phyloP scores from a whole-genome alignment of 2,329 filamentous ascomycete genomes.

The Plenodomus tracheiphilus region DNA sequence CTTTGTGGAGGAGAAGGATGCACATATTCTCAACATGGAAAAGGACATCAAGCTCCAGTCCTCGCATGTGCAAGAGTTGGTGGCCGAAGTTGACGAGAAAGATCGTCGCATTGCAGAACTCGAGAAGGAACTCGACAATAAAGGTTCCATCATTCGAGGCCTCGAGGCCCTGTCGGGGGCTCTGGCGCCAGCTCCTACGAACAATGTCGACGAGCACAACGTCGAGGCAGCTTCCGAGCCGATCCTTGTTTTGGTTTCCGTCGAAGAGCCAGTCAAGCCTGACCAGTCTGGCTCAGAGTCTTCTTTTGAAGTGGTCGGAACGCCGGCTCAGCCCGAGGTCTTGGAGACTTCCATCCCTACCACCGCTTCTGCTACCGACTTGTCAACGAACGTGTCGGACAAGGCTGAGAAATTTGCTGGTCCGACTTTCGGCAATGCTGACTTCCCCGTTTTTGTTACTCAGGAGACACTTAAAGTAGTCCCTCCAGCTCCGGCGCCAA shows the following conservation, averaged over 20 bases:
- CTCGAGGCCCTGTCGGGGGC: constrained; percentile 7
- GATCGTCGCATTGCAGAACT: constrained; percentile 15
- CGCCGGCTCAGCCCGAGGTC: neutral
- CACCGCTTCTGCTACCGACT: neutral
- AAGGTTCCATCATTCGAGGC: constrained; percentile 6
- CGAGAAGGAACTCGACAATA: constrained; percentile 14
- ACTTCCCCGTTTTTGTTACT: constrained; percentile 17
- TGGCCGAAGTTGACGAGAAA: constrained; percentile 18
- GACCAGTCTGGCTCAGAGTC: neutral
- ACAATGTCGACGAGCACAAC: neutral
- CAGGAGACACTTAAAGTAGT: constrained; percentile 22
- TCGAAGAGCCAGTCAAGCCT: neutral
- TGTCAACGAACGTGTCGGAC: neutral
- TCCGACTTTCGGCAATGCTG: neutral
- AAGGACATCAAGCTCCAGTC: constrained; percentile 5
- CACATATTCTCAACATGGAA: constrained; percentile 6
- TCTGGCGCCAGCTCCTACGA: neutral
- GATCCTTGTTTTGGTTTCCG: neutral
- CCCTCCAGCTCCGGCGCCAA: constrained; percentile 21
- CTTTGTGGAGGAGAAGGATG: constrained; percentile 1
- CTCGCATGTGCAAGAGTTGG: constrained; percentile 16
- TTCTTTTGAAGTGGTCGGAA: neutral
- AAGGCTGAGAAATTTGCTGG: neutral
- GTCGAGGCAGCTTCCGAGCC: neutral
- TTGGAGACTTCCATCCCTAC: neutral